phyloP scores from a whole-genome alignment of 768 basidiomycete species.

The Lentinula sp. region DNA sequence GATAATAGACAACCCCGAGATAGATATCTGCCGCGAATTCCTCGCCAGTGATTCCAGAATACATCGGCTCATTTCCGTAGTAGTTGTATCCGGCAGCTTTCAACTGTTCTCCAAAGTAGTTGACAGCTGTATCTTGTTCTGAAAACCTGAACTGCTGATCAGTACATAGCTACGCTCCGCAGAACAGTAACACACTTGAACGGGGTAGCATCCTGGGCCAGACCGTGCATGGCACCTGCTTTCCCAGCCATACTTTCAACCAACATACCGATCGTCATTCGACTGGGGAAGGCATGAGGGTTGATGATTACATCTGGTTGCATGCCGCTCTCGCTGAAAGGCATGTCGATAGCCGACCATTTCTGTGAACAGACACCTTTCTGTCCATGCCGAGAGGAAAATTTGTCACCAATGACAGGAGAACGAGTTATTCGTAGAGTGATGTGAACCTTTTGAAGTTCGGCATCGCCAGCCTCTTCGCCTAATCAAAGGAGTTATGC shows the following conservation, averaged over 20 bases:
- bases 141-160: slow-evolving; percentile 57
- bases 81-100: slow-evolving; percentile 95
- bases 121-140: slow-evolving; percentile 94
- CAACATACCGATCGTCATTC: slow-evolving; percentile 99
- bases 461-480: slow-evolving; percentile 79
- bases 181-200: slow-evolving; percentile 61
- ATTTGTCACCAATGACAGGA: slow-evolving; percentile 98
- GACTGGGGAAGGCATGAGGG: slow-evolving; percentile 97
- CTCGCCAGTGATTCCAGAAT: slow-evolving; percentile 97
- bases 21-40: slow-evolving; percentile 99
- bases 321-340: slow-evolving; percentile 97
- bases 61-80: slow-evolving; percentile 99
- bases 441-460: slow-evolving; percentile 89
- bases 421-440: slow-evolving; percentile 90
- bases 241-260: slow-evolving; percentile 99
- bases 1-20: slow-evolving; percentile 97
- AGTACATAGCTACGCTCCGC: slow-evolving; percentile 10
- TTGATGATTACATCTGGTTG: slow-evolving; percentile 99
- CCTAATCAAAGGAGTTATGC: slow-evolving; percentile 34
- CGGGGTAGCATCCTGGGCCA: slow-evolving; percentile 97
- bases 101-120: slow-evolving; percentile 96
- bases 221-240: slow-evolving; percentile 95
- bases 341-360: slow-evolving; percentile 98
- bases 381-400: slow-evolving; percentile 97
- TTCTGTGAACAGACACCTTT: slow-evolving; percentile 99